Conservation (phyloP, 129 eudicot genomes). For the Pseudognaphalium luteoalbum region DNA sequence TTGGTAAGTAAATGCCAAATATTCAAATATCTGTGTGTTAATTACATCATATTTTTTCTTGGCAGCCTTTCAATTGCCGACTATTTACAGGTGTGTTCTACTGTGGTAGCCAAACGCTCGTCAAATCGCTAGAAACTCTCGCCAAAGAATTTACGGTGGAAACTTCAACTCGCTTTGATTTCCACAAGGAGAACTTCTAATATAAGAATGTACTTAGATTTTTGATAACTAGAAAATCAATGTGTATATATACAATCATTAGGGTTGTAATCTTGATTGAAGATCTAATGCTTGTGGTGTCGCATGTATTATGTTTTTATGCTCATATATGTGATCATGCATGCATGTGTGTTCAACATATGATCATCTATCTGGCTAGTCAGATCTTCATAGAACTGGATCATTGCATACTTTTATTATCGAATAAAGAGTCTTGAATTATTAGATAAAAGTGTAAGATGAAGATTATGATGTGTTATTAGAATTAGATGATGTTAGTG, state of each 20-base stretch:
- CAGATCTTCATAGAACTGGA: too few relatives aligned
- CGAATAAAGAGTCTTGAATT: too few relatives aligned
- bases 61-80: neutral
- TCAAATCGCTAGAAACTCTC: conserved; percentile 56
- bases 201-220: conserved; percentile 7
- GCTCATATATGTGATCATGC: conserved; percentile 9
- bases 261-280: conserved; percentile 28
- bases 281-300: conserved; percentile 27
- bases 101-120: conserved; percentile 70
- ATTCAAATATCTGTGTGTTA: neutral
- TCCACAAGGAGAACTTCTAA: conserved; percentile 95
- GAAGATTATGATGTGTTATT: too few relatives aligned
- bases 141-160: conserved; percentile 60
- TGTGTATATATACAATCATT: conserved; percentile 14
- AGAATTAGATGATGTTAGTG: too few relatives aligned
- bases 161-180: conserved; percentile 69
- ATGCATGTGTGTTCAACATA: neutral
- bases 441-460: too few relatives aligned
- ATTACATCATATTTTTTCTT: conserved; percentile 2
- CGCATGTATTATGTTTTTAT: conserved; percentile 9
- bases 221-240: conserved; percentile 15
- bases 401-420: too few relatives aligned
- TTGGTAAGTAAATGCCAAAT: conserved; percentile 49
- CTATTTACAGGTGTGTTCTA: conserved; percentile 81
- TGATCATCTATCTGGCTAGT: conserved; percentile 4